Evolutionary conservation across 148 eudicot genomes (phyloP), one percentile per base, ranked within the genome.

Genomic region (Arctostaphylos glauca): DNA sequence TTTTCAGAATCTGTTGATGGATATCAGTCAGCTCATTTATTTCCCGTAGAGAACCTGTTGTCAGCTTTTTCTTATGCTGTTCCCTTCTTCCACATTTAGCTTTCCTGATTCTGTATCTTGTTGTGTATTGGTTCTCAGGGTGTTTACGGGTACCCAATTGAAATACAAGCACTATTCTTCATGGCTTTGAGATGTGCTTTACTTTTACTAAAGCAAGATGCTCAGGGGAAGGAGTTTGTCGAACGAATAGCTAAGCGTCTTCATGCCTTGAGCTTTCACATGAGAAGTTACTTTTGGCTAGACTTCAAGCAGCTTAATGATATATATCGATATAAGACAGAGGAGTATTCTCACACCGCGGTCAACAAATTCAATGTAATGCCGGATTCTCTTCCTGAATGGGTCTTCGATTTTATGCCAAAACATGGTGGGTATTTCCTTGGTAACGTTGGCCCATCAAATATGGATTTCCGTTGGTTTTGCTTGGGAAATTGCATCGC

Each of bases 331-430:
- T 94, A 91, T 86, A 94, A 94, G 85, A 94, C 98, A 0, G 98
- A 94, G 84, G 98, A 94, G 83, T 94, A 94, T 82, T 94, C 97
- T 78, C 95, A 94, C 70, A 94, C 97, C 9, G 97, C 97, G 12
- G 97, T 94, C 60, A 94, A 94, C 87, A 92, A 92, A 80, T 94
- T 92, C 87, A 94, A 94, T 86, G 87, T 94, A 54, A 94, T 95
- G 93, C 98, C 98, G 8, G 98, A 95, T 87, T 95, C 98, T 58
- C 94, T 95, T 38, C 98, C 98, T 9, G 96, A 95, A 13, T 95
- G 98, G 98, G 85, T 95, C 53, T 94, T 95, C 78, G 98, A 95
- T 84, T 95, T 94, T 87, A 92, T 95, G 98, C 98, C 98, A 49
- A 80, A 74, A 6, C 88, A 85, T 15, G 98, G 98, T 12, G 98